Evolutionary conservation across 257 asterid genomes (phyloP).

Genomic region (Przewalskia tangutica): DNA sequence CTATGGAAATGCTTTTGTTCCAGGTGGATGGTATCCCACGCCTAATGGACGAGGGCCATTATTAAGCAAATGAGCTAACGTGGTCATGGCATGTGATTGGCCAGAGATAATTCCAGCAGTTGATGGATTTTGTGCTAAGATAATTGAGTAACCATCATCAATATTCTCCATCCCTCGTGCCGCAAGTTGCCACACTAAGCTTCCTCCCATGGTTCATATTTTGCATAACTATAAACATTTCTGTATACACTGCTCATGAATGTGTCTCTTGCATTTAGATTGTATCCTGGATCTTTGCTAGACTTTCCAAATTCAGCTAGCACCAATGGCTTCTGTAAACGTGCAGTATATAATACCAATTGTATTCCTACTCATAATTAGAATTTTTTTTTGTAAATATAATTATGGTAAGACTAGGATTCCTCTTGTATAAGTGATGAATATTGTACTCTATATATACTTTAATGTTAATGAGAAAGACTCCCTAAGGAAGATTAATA

Average conservation of each 20-base stretch:
- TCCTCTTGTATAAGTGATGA: too few relatives aligned
- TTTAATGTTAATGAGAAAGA: too few relatives aligned
- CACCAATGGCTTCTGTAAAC: constrained; percentile 43
- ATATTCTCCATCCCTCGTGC: constrained; percentile 33
- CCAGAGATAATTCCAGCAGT: constrained; percentile 28
- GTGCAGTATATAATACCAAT: too few relatives aligned
- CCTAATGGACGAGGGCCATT: not conserved
- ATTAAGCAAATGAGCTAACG: constrained; percentile 6
- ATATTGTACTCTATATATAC: too few relatives aligned
- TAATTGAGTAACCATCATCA: constrained; percentile 33
- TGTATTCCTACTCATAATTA: too few relatives aligned
- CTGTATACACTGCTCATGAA: constrained; percentile 23
- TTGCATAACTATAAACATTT: constrained; percentile 23
- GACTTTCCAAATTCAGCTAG: constrained; percentile 42
- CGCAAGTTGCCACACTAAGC: constrained; percentile 40
- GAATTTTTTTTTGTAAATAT: too few relatives aligned
- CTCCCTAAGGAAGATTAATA: too few relatives aligned
- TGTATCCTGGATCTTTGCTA: constrained; percentile 33
- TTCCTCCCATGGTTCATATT: constrained; percentile 26
- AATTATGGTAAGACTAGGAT: too few relatives aligned
- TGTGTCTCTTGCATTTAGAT: constrained; percentile 16
- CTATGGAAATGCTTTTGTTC: not conserved
- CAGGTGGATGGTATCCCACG: not conserved
- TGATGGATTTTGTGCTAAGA: constrained; percentile 28
- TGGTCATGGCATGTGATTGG: constrained; percentile 31